Percentiles rank a stretch among this genome's conserved stretches.
Conservation (phyloP, 2,329 filamentous ascomycete species). For the Thelonectria rubi region DNA sequence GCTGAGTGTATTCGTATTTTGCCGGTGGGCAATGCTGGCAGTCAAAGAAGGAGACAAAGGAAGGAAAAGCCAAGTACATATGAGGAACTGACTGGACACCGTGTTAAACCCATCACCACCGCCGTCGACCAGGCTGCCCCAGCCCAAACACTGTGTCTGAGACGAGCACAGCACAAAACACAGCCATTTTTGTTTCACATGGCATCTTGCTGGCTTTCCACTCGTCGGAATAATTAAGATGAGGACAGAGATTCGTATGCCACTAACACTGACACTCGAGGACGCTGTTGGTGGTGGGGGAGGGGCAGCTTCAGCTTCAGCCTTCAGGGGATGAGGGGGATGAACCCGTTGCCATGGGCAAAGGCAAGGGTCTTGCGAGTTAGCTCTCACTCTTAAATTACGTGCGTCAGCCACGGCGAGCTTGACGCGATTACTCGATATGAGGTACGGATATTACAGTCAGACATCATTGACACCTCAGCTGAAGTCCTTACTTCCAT, state of each 20-base stretch:
- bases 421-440: neutral
- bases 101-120: conserved; percentile 8
- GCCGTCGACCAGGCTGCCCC: neutral
- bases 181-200: neutral
- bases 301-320: conserved; percentile 1
- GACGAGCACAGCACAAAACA: conserved; percentile 3
- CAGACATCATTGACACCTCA: conserved; percentile 4
- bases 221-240: neutral
- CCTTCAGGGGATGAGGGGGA: no score
- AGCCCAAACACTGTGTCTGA: conserved; percentile 6
- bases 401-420: neutral
- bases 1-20: no score
- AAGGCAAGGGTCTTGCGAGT: conserved; percentile 3
- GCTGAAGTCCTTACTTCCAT: neutral
- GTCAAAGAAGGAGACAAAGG: no score
- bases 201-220: neutral
- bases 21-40: no score
- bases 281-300: conserved; percentile 5
- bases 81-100: conserved; percentile 8
- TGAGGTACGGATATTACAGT: neutral
- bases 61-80: no score
- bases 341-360: conserved; percentile 14
- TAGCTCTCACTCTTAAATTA: conserved; percentile 6
- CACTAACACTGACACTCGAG: neutral
- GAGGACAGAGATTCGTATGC: neutral